Conservation (phyloP, 495 filamentous ascomycete genomes). For the Pseudevernia furfuracea region DNA sequence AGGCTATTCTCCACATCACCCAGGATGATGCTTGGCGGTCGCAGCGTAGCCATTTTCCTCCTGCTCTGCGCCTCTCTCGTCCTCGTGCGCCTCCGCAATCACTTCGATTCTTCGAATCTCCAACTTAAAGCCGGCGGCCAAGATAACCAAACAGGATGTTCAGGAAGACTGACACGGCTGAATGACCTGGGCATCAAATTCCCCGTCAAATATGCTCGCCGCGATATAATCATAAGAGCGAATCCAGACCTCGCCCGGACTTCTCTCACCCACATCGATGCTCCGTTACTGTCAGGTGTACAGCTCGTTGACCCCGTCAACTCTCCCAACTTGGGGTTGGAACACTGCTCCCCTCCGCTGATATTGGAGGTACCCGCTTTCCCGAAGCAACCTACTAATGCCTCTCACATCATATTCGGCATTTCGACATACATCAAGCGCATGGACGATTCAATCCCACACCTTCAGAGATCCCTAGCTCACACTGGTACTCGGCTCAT, state of each 20-base stretch:
- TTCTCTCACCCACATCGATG: constrained; percentile 30
- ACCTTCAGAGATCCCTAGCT: constrained; percentile 55
- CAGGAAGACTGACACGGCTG: constrained; percentile 15
- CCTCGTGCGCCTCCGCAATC: not conserved
- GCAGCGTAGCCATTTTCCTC: not conserved
- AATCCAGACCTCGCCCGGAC: constrained; percentile 14
- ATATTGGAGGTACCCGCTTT: constrained; percentile 31
- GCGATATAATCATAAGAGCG: constrained; percentile 34
- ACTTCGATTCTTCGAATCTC: not conserved
- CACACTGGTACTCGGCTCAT: constrained; percentile 49
- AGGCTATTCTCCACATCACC: not conserved
- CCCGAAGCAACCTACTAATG: constrained; percentile 34
- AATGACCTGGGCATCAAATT: constrained; percentile 2
- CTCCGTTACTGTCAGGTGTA: constrained; percentile 2
- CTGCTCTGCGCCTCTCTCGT: not conserved
- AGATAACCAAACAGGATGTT: constrained; percentile 2
- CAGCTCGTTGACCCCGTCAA: not conserved
- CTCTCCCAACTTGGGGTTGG: not conserved
- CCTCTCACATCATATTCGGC: constrained; percentile 51
- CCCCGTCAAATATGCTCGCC: constrained; percentile 34
- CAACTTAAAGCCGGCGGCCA: not conserved
- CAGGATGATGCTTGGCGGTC: not conserved
- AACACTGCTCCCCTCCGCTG: not conserved
- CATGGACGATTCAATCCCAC: constrained; percentile 47
- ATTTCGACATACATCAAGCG: constrained; percentile 52